phyloP scores from a whole-genome alignment of 192 early-diverging fungal genomes.

The Spizellomyces sp. region DNA sequence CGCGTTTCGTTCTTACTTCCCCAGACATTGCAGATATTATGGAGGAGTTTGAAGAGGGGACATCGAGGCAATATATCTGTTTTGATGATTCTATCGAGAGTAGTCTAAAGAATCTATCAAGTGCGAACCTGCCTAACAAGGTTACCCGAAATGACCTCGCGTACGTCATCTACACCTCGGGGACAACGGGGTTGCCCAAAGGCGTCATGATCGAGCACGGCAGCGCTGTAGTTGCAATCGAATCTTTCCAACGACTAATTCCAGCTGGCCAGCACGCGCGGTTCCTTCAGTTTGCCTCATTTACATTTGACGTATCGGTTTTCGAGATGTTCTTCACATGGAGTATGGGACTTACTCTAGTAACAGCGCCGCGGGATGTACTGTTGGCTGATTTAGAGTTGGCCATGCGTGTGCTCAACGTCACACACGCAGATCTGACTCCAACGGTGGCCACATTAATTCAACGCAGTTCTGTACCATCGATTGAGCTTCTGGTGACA shows the following conservation, averaged over 20 bases:
- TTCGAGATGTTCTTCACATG: slow-evolving; percentile 20
- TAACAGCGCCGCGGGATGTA: slow-evolving; percentile 10
- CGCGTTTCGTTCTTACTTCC: background rate
- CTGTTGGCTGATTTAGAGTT: background rate
- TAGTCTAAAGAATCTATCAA: background rate
- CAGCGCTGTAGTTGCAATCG: background rate
- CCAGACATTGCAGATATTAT: slow-evolving; percentile 3
- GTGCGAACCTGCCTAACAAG: slow-evolving; percentile 1
- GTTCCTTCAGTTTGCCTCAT: slow-evolving; percentile 25
- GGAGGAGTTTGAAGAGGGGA: background rate
- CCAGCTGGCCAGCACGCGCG: background rate
- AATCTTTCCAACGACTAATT: slow-evolving; percentile 10
- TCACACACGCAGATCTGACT: slow-evolving; percentile 10
- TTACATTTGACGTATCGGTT: slow-evolving; percentile 22
- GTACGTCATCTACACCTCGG: slow-evolving; percentile 46
- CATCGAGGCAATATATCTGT: background rate
- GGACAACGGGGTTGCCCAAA: slow-evolving; percentile 47
- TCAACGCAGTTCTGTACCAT: background rate
- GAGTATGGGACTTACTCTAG: slow-evolving; percentile 6
- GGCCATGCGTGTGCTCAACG: background rate
- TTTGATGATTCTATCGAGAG: background rate
- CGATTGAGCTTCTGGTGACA: background rate
- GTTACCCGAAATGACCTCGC: slow-evolving; percentile 22
- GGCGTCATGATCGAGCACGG: slow-evolving; percentile 27
- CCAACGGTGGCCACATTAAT: background rate